phyloP scores from a whole-genome alignment of 768 basidiomycete species.

The Hysterangium stoloniferum region DNA sequence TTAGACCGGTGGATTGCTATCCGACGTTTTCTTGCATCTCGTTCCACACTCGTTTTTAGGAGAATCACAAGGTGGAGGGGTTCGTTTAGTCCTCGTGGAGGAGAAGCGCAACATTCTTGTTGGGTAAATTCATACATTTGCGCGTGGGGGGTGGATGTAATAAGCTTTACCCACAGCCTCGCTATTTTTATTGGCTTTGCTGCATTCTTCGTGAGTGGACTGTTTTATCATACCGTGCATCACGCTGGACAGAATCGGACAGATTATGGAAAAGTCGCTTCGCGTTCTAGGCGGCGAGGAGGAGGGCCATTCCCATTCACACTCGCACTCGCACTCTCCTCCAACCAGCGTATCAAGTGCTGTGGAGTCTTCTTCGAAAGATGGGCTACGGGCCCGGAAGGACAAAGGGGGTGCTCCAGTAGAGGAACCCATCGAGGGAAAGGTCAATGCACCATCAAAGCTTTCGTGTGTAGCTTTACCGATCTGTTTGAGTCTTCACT shows the following conservation, averaged over 20 bases:
- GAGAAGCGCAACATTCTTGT: slow-evolving; percentile 87
- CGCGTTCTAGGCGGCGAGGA: slow-evolving; percentile 67
- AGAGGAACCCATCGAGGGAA: slow-evolving; percentile 17
- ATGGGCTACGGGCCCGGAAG: slow-evolving; percentile 44
- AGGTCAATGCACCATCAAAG: slow-evolving; percentile 55
- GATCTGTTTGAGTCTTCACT: background rate
- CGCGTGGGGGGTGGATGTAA: slow-evolving; percentile 1
- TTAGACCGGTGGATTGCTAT: slow-evolving; percentile 83
- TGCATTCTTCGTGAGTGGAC: slow-evolving; percentile 61
- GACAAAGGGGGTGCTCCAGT: background rate
- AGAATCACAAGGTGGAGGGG: slow-evolving; percentile 65
- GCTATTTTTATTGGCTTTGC: slow-evolving; percentile 84
- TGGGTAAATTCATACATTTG: slow-evolving; percentile 44
- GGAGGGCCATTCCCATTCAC: slow-evolving; percentile 38
- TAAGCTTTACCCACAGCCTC: slow-evolving; percentile 35
- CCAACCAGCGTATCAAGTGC: slow-evolving; percentile 14
- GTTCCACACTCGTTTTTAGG: slow-evolving; percentile 91
- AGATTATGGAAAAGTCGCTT: slow-evolving; percentile 75
- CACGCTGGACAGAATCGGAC: background rate
- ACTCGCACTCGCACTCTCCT: slow-evolving; percentile 48
- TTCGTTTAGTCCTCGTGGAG: slow-evolving; percentile 78
- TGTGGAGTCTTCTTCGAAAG: slow-evolving; percentile 23
- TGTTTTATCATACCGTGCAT: background rate
- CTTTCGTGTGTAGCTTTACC: slow-evolving; percentile 36
- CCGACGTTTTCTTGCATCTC: slow-evolving; percentile 88